Evolutionary conservation across 2,329 filamentous ascomycete species (phyloP).

Genomic region (Albophoma yamanashiensis): DNA sequence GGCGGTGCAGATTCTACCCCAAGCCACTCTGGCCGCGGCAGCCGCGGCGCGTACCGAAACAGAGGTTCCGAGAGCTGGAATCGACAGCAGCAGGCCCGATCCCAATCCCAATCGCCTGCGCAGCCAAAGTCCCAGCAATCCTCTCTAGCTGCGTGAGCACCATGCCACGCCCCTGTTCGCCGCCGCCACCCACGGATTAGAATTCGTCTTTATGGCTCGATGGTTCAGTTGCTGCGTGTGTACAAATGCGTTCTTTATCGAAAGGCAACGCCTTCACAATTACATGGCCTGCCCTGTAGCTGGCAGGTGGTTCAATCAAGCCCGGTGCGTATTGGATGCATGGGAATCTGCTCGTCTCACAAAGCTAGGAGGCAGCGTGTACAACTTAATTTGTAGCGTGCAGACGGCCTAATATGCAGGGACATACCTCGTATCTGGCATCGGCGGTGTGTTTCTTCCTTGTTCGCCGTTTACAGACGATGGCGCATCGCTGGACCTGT

Average conservation of each 20-base stretch:
- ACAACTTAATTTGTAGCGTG: constrained; percentile 8
- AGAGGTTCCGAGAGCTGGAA: constrained; percentile 31
- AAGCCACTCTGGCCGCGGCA: constrained; percentile 16
- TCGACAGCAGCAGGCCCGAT: constrained; percentile 11
- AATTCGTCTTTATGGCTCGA: not conserved
- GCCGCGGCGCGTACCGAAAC: constrained; percentile 28
- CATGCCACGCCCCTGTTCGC: not conserved
- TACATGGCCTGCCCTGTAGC: not conserved
- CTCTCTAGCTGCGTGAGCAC: constrained; percentile 12
- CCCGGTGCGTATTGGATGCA: constrained; percentile 2
- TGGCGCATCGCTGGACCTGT: not conserved
- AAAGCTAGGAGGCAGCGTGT: constrained; percentile 8
- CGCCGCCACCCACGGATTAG: not conserved
- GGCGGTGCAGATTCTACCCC: constrained; percentile 11
- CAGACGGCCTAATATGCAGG: constrained; percentile 6
- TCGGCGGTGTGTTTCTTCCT: constrained; percentile 3
- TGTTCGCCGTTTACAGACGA: constrained; percentile 2
- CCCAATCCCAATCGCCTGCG: constrained; percentile 4
- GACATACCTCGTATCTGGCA: constrained; percentile 3
- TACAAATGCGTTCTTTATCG: not conserved
- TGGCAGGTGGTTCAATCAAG: not conserved
- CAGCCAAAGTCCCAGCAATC: constrained; percentile 12
- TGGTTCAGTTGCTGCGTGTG: not conserved
- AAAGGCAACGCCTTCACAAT: not conserved
- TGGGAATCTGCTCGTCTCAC: constrained; percentile 5